Conservation (phyloP, 202 grass and related monocot genomes). For the Panicum hallii region DNA sequence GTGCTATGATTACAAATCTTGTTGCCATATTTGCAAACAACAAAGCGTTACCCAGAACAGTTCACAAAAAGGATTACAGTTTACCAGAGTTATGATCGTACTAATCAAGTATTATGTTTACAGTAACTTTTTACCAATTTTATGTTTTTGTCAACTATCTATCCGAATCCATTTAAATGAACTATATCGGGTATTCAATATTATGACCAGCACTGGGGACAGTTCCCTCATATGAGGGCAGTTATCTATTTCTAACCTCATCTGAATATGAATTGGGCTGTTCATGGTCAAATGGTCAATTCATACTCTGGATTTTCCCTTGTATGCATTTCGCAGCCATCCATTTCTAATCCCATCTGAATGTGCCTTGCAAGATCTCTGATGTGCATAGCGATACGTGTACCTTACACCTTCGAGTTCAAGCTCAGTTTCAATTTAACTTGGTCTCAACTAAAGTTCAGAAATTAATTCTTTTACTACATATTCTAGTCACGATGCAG, state of each 20-base stretch:
- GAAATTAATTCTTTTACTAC: no score
- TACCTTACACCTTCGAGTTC: neutral
- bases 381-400: neutral
- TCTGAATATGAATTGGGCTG: neutral
- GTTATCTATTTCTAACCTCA: no score
- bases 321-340: neutral
- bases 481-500: no score
- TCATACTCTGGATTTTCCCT: neutral
- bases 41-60: neutral
- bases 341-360: neutral
- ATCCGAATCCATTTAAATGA: no score
- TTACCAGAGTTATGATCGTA: neutral
- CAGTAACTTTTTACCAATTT: no score
- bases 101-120: neutral
- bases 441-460: no score
- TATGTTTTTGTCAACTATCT: neutral
- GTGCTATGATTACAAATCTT: no score
- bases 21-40: neutral
- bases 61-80: neutral
- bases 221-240: no score
- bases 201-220: no score
- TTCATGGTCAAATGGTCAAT: neutral
- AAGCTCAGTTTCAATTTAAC: no score
- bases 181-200: no score
- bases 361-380: neutral